Percentiles rank a stretch among this genome's conserved stretches.
Evolutionary conservation across 2,329 filamentous ascomycete genomes (phyloP).

Genomic region (Trichoderma breve): DNA sequence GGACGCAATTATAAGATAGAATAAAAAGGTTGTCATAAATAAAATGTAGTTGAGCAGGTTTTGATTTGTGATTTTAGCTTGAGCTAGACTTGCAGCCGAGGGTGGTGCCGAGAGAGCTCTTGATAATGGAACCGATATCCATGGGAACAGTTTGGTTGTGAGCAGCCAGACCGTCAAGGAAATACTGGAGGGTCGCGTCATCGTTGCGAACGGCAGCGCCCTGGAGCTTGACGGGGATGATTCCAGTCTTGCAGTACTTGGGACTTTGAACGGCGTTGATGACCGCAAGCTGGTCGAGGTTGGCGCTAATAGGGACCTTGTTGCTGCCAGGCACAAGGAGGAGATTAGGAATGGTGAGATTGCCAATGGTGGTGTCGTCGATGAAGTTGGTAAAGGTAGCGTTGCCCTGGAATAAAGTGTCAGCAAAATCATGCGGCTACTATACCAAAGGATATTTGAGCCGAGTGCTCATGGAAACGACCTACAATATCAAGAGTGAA

Average conservation of each 20-base stretch:
- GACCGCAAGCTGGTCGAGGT: conserved; percentile 49
- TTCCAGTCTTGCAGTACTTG: conserved; percentile 51
- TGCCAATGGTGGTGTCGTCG: conserved; percentile 51
- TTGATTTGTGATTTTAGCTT: neutral
- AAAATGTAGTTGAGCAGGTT: neutral
- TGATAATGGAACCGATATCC: conserved; percentile 47
- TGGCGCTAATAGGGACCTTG: conserved; percentile 52
- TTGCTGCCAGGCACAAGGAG: conserved; percentile 59
- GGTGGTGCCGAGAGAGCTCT: conserved; percentile 28
- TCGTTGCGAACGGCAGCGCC: conserved; percentile 52
- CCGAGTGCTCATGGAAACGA: conserved; percentile 19
- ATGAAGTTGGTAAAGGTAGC: conserved; percentile 60
- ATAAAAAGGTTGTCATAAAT: neutral
- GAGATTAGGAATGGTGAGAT: conserved; percentile 56
- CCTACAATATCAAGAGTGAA: conserved; percentile 63
- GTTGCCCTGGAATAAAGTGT: conserved; percentile 52
- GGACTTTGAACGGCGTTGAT: conserved; percentile 39
- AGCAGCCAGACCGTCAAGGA: conserved; percentile 51
- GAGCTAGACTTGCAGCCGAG: conserved; percentile 4
- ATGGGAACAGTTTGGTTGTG: conserved; percentile 53
- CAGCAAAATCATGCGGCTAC: neutral
- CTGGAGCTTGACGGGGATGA: conserved; percentile 54
- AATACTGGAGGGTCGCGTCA: conserved; percentile 55
- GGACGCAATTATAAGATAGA: conserved; percentile 7
- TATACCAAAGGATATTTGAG: neutral